Base-by-base conservation (phyloP, 768 basidiomycete genomes). In the Serendipita sp. region DNA sequence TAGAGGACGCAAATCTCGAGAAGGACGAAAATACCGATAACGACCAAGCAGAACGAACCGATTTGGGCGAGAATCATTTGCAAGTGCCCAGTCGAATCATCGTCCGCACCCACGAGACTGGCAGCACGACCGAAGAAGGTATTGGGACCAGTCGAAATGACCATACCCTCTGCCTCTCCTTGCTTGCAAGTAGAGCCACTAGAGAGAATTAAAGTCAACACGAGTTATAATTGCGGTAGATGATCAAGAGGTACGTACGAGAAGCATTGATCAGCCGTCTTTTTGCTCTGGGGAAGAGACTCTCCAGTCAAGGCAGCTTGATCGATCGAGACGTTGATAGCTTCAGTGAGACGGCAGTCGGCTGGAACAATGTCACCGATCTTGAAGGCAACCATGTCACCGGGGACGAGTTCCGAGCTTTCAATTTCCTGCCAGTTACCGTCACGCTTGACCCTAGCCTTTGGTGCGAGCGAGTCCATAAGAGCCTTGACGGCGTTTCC, bases 91-190 rank as follows among this genome's bases (percentile, higher is more conserved):
- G 91, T 94, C 69, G 91, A 91, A 74, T 98, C 95, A 71, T 97
- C 93, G 73, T 97, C 95, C 72, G 91, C 88, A 33, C 95, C 95
- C 72, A 98, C 95, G 62, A 98, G 88, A 53, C 91, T 91, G 23
- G 95, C 95, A 63, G 95, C 94, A 71, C 95, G 93, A 78, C 94
- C 95, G 79, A 98, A 97, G 84, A 98, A 98, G 64, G 91, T 91
- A 79, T 98, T 97, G 77, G 86, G 81, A 74, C 95, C 95, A 66
- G 95, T 98, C 67, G 93, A 94, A 75, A 98, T 98, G 70, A 98
- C 93, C 58, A 97, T 88, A 75, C 93, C 95, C 78, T 98, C 95
- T 29, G 94, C 94, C 75, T 98, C 95, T 78, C 95, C 95, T 78
- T 95, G 91, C 75, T 98, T 97, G 75, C 95, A 97, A 64, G 93